Percentiles rank a stretch among this genome's conserved stretches.
Evolutionary conservation across 345 rosid genomes (phyloP).

Genomic region (Tarenaya hassleriana): DNA sequence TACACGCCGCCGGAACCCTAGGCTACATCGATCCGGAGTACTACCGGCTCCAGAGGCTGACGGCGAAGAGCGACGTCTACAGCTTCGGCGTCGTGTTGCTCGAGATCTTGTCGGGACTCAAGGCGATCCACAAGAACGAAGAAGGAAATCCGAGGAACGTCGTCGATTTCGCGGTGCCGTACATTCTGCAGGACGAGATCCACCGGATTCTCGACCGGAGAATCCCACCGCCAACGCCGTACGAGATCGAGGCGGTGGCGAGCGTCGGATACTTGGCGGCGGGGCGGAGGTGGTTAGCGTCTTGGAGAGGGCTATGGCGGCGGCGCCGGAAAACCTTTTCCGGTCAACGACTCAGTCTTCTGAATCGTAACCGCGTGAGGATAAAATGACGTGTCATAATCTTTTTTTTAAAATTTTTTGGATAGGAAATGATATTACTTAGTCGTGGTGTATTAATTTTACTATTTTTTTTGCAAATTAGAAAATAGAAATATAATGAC

Average conservation of each 20-base stretch:
- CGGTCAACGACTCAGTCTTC: slow-evolving; percentile 37
- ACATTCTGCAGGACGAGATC: slow-evolving; percentile 48
- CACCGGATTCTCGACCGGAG: slow-evolving; percentile 57
- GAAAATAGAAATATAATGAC: neutral
- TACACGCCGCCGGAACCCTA: slow-evolving; percentile 60
- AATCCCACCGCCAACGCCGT: slow-evolving; percentile 62
- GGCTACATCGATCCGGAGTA: slow-evolving; percentile 87
- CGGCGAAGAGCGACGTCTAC: slow-evolving; percentile 65
- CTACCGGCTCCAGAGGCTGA: slow-evolving; percentile 58
- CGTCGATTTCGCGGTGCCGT: slow-evolving; percentile 59
- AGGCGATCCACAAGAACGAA: slow-evolving; percentile 57
- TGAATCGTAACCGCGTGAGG: slow-evolving; percentile 8
- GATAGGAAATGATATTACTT: slow-evolving; percentile 9
- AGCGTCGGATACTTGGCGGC: slow-evolving; percentile 52
- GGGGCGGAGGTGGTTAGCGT: slow-evolving; percentile 43
- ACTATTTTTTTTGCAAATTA: neutral
- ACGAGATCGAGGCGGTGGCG: slow-evolving; percentile 65
- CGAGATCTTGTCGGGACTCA: slow-evolving; percentile 52
- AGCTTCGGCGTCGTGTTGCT: slow-evolving; percentile 68
- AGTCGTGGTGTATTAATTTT: neutral
- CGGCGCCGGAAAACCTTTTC: slow-evolving; percentile 27
- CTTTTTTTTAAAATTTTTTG: neutral
- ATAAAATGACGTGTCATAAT: neutral
- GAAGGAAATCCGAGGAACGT: slow-evolving; percentile 47
- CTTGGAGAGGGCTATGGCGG: slow-evolving; percentile 49